Conservation (phyloP, 2,329 filamentous ascomycete species). For the Simplicillium aogashimaense region DNA sequence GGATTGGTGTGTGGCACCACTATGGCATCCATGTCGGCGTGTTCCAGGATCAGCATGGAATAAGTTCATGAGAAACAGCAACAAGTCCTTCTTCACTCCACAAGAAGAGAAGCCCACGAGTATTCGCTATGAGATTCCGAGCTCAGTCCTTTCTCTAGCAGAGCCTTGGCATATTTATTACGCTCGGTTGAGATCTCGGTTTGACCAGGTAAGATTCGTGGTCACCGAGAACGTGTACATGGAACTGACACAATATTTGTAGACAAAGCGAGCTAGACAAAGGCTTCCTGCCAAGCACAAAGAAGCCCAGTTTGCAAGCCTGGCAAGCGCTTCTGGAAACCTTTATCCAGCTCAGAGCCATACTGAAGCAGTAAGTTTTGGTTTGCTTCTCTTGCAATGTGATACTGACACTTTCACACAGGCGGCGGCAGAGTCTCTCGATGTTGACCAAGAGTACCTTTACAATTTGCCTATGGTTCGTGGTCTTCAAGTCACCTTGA, state of each 20-base stretch:
- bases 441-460: not conserved
- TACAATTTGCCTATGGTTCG: not conserved
- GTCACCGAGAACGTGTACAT: not conserved
- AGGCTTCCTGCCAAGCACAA: not conserved
- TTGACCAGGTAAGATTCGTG: slow-evolving; percentile 4
- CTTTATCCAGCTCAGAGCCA: not conserved
- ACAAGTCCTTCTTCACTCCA: too few species aligned
- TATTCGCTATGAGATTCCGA: slow-evolving; percentile 2
- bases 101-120: not conserved
- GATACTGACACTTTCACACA: not conserved
- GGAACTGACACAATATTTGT: not conserved
- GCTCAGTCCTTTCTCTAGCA: slow-evolving; percentile 4
- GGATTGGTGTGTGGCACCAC: slow-evolving; percentile 1
- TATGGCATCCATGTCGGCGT: slow-evolving; percentile 5
- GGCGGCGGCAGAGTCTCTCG: not conserved
- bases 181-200: slow-evolving; percentile 1
- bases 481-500: not conserved
- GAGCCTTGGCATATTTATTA: slow-evolving; percentile 2
- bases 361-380: not conserved
- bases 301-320: not conserved
- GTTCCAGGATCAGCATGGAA: slow-evolving; percentile 8
- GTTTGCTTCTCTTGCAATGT: not conserved
- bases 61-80: slow-evolving; percentile 7
- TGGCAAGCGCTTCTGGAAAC: not conserved
- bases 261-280: slow-evolving; percentile 1